phyloP scores from a whole-genome alignment of 495 filamentous ascomycete genomes.

The Aspergillus saccharolyticus region DNA sequence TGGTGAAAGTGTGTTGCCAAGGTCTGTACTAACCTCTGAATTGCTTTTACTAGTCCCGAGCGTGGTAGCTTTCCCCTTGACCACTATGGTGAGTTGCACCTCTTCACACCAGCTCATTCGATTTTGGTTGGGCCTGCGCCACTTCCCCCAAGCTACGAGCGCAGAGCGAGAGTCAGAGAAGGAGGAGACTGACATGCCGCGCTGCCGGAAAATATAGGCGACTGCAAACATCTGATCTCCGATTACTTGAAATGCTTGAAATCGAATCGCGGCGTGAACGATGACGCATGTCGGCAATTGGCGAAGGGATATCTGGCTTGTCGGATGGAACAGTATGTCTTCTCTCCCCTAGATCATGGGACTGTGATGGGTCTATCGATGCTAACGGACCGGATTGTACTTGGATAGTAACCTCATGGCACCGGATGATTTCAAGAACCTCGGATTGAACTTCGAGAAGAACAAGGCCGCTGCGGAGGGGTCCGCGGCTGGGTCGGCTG shows the following conservation, averaged over 20 bases:
- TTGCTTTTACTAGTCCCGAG: conserved; percentile 59
- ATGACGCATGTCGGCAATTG: conserved; percentile 73
- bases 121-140: background rate
- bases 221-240: conserved; percentile 85
- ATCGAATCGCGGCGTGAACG: conserved; percentile 73
- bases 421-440: conserved; percentile 84
- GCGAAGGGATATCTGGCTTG: conserved; percentile 86
- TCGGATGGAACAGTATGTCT: conserved; percentile 85
- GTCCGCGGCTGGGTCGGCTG: background rate
- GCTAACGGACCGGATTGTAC: no score
- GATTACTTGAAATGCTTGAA: conserved; percentile 83
- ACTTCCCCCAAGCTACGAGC: background rate
- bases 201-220: conserved; percentile 67
- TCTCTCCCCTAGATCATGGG: background rate
- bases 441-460: conserved; percentile 68
- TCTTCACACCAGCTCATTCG: background rate
- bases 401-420: conserved; percentile 86
- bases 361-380: no score
- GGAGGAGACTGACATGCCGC: conserved; percentile 63
- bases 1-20: background rate
- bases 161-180: background rate
- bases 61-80: conserved; percentile 95
- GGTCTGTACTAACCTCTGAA: background rate
- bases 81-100: conserved; percentile 64
- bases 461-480: conserved; percentile 11